Percentiles rank a stretch among this genome's conserved stretches.
Evolutionary conservation across 2,329 filamentous ascomycete species (phyloP).

Genomic region (Claviceps monticola): DNA sequence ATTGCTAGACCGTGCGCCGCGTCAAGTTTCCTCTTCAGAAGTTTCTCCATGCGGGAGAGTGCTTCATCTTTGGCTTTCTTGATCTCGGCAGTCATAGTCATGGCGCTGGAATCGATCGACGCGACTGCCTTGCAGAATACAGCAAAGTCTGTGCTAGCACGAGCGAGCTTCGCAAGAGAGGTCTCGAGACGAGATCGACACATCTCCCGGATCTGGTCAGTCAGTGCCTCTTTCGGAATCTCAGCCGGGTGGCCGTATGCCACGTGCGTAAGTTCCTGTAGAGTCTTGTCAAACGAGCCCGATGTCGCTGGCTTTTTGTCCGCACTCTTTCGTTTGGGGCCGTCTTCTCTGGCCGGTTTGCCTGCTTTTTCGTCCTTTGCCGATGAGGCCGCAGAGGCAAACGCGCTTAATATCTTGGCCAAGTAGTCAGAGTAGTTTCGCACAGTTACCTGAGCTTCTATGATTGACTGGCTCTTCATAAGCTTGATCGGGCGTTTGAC

Average conservation of each 20-base stretch:
- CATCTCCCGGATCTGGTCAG: constrained; percentile 37
- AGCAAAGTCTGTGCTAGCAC: constrained; percentile 36
- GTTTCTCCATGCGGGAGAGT: constrained; percentile 36
- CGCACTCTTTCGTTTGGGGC: constrained; percentile 11
- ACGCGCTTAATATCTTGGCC: constrained; percentile 33
- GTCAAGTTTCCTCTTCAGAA: constrained; percentile 28
- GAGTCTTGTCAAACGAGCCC: constrained; percentile 21
- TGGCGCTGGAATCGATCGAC: constrained; percentile 36
- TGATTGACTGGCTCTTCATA: constrained; percentile 14
- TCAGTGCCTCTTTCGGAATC: constrained; percentile 29
- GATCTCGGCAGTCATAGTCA: constrained; percentile 42
- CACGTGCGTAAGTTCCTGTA: constrained; percentile 39
- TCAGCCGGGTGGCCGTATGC: constrained; percentile 37
- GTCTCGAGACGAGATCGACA: constrained; percentile 44
- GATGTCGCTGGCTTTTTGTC: constrained; percentile 13
- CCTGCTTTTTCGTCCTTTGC: background rate
- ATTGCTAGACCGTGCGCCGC: constrained; percentile 56
- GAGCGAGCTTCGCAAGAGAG: constrained; percentile 43
- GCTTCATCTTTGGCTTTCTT: constrained; percentile 38
- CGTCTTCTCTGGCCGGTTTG: background rate
- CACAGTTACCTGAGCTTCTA: constrained; percentile 21
- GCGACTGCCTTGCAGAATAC: constrained; percentile 40
- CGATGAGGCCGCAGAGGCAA: constrained; percentile 8
- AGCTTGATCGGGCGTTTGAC: constrained; percentile 29
- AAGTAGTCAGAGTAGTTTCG: constrained; percentile 41